Conservation (phyloP, 176 grass and related monocot genomes). For the Areca catechu region DNA sequence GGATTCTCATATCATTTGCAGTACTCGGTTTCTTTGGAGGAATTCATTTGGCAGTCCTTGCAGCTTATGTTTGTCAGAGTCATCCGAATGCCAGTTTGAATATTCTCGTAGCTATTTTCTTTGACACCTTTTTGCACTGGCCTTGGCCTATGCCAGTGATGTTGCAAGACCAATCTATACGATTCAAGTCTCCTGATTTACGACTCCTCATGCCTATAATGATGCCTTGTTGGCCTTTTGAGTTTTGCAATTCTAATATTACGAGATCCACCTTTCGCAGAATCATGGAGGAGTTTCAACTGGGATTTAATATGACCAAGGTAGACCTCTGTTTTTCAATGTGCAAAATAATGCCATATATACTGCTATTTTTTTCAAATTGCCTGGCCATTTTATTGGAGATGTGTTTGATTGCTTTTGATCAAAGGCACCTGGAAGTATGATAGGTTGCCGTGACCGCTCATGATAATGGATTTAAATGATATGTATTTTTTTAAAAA, state of each 20-base stretch:
- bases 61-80: slow-evolving; percentile 50
- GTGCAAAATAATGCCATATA: no score
- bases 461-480: no score
- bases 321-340: slow-evolving; percentile 21
- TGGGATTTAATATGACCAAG: slow-evolving; percentile 51
- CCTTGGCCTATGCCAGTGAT: slow-evolving; percentile 45
- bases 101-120: slow-evolving; percentile 41
- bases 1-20: slow-evolving; percentile 26
- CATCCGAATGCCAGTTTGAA: slow-evolving; percentile 38
- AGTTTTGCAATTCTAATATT: slow-evolving; percentile 53
- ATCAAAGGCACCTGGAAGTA: no score
- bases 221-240: slow-evolving; percentile 61
- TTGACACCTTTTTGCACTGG: slow-evolving; percentile 59
- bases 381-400: no score
- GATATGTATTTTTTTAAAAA: no score
- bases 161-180: slow-evolving; percentile 25
- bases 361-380: no score
- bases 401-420: no score
- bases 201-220: slow-evolving; percentile 54
- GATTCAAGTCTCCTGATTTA: slow-evolving; percentile 20
- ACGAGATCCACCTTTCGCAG: slow-evolving; percentile 43
- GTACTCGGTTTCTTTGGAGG: slow-evolving; percentile 67
- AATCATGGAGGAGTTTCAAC: slow-evolving; percentile 51
- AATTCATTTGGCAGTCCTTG: slow-evolving; percentile 55
- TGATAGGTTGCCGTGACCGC: no score